phyloP scores from a whole-genome alignment of 192 early-diverging fungal genomes.

The Coemansia sp. region DNA sequence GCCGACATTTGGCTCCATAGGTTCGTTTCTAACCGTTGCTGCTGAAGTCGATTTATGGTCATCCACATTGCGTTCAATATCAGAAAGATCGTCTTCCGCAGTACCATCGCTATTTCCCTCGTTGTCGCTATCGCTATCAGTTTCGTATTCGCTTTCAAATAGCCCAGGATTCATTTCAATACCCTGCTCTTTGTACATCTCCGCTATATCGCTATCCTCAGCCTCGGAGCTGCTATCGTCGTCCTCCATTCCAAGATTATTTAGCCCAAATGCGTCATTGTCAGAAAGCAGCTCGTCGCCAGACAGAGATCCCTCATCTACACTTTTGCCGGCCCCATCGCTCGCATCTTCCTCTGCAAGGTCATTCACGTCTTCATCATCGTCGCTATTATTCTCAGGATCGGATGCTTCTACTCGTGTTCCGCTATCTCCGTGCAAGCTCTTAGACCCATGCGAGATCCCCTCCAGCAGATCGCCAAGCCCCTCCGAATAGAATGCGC shows the following conservation, averaged over 20 bases:
- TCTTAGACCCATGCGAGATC: slow-evolving; percentile 37
- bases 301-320: not conserved
- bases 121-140: slow-evolving; percentile 26
- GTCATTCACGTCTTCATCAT: slow-evolving; percentile 3
- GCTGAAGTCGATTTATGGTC: slow-evolving; percentile 8
- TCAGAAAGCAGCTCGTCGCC: not conserved
- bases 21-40: not conserved
- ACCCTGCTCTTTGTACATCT: slow-evolving; percentile 33
- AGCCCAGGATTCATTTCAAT: slow-evolving; percentile 31
- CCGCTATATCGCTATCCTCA: slow-evolving; percentile 52
- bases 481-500: slow-evolving; percentile 46
- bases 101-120: slow-evolving; percentile 11
- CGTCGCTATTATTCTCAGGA: not conserved
- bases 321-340: slow-evolving; percentile 7
- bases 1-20: slow-evolving; percentile 18
- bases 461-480: slow-evolving; percentile 47
- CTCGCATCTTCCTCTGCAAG: not conserved
- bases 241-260: slow-evolving; percentile 25
- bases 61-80: slow-evolving; percentile 3
- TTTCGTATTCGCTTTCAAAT: not conserved
- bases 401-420: not conserved
- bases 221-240: slow-evolving; percentile 24
- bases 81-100: not conserved
- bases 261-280: slow-evolving; percentile 38
- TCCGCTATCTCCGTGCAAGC: slow-evolving; percentile 11